phyloP scores from a whole-genome alignment of 176 grass and related monocot species.

The Cymbopogon citratus region DNA sequence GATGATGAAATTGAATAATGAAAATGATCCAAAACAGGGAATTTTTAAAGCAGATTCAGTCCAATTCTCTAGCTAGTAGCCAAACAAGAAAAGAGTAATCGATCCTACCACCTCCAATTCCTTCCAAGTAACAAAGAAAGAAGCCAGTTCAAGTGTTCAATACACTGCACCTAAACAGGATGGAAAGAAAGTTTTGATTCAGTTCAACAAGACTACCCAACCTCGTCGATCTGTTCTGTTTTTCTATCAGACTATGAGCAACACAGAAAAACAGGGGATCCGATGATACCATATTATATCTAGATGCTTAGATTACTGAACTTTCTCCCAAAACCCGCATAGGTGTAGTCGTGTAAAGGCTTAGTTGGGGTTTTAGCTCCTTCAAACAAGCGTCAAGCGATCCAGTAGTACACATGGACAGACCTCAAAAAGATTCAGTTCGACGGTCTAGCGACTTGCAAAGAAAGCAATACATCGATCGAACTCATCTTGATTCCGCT shows the following conservation, averaged over 20 bases:
- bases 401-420: not conserved
- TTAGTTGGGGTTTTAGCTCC: not conserved
- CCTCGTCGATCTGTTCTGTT: not conserved
- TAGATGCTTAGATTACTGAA: not conserved
- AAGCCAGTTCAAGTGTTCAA: not conserved
- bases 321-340: not conserved
- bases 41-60: not conserved
- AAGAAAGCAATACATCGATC: not conserved
- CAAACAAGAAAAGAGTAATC: not conserved
- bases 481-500: not conserved
- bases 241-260: not conserved
- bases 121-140: not conserved
- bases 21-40: not conserved
- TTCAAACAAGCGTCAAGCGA: not conserved
- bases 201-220: not conserved
- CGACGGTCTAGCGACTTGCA: not conserved
- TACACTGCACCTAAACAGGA: not conserved
- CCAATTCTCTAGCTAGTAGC: not conserved
- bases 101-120: not conserved
- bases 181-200: not conserved
- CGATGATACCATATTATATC: not conserved
- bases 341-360: not conserved
- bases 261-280: not conserved
- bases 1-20: not conserved
- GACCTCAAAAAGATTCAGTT: not conserved